phyloP scores from a whole-genome alignment of 2,329 filamentous ascomycete genomes.

The Diaporthe sp. region DNA sequence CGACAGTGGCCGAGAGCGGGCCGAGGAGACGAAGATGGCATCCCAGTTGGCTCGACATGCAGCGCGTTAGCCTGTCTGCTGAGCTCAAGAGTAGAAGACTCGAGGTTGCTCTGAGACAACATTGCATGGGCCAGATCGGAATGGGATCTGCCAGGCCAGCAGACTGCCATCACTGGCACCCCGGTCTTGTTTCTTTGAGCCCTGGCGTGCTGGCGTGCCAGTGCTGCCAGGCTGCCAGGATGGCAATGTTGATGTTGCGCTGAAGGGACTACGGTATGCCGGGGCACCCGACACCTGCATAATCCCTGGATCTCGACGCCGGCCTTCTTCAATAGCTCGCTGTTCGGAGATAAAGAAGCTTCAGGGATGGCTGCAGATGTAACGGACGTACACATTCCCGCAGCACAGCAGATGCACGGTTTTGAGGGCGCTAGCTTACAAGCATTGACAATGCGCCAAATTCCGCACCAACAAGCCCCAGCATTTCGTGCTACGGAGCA shows the following conservation, averaged over 20 bases:
- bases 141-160: not conserved
- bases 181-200: not conserved
- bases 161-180: not conserved
- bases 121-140: not conserved
- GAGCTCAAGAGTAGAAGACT: not conserved
- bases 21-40: not conserved
- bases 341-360: not conserved
- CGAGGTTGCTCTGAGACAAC: not conserved
- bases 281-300: not conserved
- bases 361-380: not conserved
- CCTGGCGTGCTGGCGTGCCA: not conserved
- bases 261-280: not conserved
- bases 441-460: conserved; percentile 5
- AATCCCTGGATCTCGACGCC: not conserved
- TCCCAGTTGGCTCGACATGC: not conserved
- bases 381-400: not conserved
- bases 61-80: not conserved
- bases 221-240: not conserved
- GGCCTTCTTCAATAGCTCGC: not conserved
- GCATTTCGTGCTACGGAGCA: not conserved
- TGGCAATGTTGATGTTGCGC: not conserved
- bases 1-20: not conserved
- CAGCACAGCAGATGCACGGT: not conserved
- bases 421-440: not conserved
- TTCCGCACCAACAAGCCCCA: not conserved